Conservation (phyloP, 2,329 filamentous ascomycete species). For the Tolypocladium album region DNA sequence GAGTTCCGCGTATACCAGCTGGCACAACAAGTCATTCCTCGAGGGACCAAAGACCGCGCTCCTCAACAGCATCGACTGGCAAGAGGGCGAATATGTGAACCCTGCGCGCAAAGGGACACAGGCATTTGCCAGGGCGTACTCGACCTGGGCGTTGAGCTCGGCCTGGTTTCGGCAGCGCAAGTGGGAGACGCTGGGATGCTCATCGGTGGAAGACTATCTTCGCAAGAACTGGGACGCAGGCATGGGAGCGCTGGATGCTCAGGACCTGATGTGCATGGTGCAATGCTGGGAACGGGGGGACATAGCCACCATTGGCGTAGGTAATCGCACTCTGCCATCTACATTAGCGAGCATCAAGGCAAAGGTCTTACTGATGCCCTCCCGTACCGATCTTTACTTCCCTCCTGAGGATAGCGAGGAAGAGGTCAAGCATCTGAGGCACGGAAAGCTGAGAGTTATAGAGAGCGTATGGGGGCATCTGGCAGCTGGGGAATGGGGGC, state of each 20-base stretch:
- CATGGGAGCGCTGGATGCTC: background rate
- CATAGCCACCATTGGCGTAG: background rate
- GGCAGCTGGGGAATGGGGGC: background rate
- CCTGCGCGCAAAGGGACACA: background rate
- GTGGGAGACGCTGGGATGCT: conserved; percentile 4
- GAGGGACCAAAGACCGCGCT: conserved; percentile 5
- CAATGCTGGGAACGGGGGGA: background rate
- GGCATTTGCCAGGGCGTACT: conserved; percentile 4
- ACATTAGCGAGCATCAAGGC: background rate
- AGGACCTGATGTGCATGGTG: background rate
- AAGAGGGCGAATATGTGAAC: background rate
- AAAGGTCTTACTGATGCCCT: background rate
- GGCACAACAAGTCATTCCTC: conserved; percentile 7
- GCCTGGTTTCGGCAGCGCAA: conserved; percentile 5
- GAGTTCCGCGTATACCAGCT: conserved; percentile 3
- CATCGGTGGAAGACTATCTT: background rate
- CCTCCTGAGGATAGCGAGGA: background rate
- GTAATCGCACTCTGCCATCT: background rate
- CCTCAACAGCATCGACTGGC: conserved; percentile 3
- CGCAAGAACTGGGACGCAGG: background rate
- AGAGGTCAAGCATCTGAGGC: background rate
- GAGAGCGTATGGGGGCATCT: background rate
- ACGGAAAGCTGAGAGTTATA: background rate
- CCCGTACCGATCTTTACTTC: background rate
- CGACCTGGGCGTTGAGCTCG: background rate